These are phyloP conservation scores for Jimgerdemannia lactiflua DNA, from an alignment of 192 early-diverging fungal genomes.

Conservation along the genomic window DNA sequence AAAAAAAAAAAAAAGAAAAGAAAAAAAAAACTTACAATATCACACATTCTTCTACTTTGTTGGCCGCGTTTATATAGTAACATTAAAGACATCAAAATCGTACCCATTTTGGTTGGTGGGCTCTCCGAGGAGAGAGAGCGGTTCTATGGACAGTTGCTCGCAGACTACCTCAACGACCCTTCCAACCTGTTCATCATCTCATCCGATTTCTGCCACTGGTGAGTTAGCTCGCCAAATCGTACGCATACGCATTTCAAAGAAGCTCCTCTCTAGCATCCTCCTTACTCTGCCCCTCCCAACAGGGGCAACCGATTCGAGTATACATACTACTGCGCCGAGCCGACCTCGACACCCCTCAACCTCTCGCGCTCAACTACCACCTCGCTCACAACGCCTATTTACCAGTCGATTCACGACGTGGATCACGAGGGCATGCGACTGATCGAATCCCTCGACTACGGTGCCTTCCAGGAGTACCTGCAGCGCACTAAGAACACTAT, in stretches of 20 bases:
- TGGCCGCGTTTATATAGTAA: slow-evolving; percentile 18
- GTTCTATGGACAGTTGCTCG: slow-evolving; percentile 69
- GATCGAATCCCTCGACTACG: slow-evolving; percentile 63
- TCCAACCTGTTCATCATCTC: slow-evolving; percentile 91
- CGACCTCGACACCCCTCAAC: slow-evolving; percentile 11
- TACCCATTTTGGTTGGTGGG: slow-evolving; percentile 89
- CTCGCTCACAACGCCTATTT: slow-evolving; percentile 51
- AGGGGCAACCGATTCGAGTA: slow-evolving; percentile 85
- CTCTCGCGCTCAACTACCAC: slow-evolving; percentile 2
- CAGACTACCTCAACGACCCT: slow-evolving; percentile 67
- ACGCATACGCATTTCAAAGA: not conserved
- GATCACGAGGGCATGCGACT: slow-evolving; percentile 80
- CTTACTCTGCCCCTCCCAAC: not conserved
- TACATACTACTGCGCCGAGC: slow-evolving; percentile 54
- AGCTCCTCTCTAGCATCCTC: not conserved
- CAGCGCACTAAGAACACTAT: slow-evolving; percentile 85
- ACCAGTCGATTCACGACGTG: slow-evolving; percentile 73
- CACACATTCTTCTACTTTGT: not conserved
- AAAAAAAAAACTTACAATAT: not conserved
- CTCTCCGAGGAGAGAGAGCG: slow-evolving; percentile 57
- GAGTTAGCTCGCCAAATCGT: not conserved
- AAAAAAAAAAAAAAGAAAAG: too few relatives aligned
- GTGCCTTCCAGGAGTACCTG: slow-evolving; percentile 69
- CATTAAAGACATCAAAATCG: slow-evolving; percentile 59
- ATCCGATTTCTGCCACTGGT: slow-evolving; percentile 97